phyloP scores from a whole-genome alignment of 768 basidiomycete genomes.

The Stropharia rugosoannulata region DNA sequence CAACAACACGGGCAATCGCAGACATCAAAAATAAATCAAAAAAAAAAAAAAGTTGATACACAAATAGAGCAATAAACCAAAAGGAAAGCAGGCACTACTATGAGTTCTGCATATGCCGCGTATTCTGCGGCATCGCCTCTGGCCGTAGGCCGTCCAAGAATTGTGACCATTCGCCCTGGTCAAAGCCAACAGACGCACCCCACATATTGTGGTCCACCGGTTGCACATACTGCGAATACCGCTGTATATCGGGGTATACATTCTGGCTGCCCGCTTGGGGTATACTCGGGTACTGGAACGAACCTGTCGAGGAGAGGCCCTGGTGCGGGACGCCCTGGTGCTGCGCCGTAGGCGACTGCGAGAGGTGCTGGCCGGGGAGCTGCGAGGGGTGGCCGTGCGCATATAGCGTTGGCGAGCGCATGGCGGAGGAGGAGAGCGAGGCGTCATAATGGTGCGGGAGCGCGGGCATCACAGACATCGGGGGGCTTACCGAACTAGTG shows the following conservation, averaged over 20 bases:
- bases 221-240: conserved; percentile 47
- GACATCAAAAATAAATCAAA: conserved; percentile 15
- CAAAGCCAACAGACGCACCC: conserved; percentile 74
- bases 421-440: conserved; percentile 23
- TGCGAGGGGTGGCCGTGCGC: conserved; percentile 13
- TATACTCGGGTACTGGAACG: conserved; percentile 15
- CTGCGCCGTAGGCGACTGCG: conserved; percentile 27
- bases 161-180: conserved; percentile 71
- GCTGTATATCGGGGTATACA: conserved; percentile 35
- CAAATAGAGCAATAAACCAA: conserved; percentile 20
- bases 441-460: conserved; percentile 39
- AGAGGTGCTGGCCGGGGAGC: conserved; percentile 14
- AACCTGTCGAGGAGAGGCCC: conserved; percentile 15
- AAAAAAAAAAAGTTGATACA: conserved; percentile 17
- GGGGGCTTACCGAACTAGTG: conserved; percentile 59
- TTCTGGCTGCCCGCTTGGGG: conserved; percentile 15
- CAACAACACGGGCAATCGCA: neutral
- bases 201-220: conserved; percentile 70
- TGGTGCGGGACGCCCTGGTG: conserved; percentile 21
- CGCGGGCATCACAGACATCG: conserved; percentile 34
- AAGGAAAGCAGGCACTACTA: conserved; percentile 13
- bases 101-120: conserved; percentile 26
- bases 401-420: conserved; percentile 22
- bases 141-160: conserved; percentile 65
- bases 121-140: conserved; percentile 23